Conservation (phyloP, 257 asterid genomes). For the Agastache rugosa region DNA sequence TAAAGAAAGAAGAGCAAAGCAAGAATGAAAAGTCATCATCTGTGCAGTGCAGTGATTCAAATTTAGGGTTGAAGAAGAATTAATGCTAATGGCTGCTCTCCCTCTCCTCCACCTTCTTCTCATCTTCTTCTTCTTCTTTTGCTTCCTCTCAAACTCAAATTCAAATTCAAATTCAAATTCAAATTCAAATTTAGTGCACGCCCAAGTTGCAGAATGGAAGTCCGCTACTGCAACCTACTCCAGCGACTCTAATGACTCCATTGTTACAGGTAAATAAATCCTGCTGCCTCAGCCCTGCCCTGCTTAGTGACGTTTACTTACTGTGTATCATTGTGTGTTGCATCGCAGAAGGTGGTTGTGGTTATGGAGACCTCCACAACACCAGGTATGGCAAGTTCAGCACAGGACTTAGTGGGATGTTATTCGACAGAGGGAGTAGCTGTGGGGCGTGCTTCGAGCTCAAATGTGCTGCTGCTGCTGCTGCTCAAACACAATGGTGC, state of each 20-base stretch:
- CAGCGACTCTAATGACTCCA: slow-evolving; percentile 37
- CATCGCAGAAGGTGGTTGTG: slow-evolving; percentile 45
- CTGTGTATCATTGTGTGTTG: not conserved
- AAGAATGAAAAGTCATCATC: not conserved
- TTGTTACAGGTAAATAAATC: slow-evolving; percentile 27
- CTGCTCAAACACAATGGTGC: slow-evolving; percentile 29
- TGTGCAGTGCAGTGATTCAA: slow-evolving; percentile 1
- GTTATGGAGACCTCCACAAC: slow-evolving; percentile 42
- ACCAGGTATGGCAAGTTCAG: slow-evolving; percentile 43
- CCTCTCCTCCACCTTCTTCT: slow-evolving; percentile 7
- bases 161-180: not conserved
- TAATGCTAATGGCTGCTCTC: slow-evolving; percentile 27
- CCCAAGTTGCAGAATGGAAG: slow-evolving; percentile 38
- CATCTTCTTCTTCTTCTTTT: slow-evolving; percentile 18
- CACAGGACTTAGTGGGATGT: slow-evolving; percentile 40
- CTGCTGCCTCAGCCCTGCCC: not conserved
- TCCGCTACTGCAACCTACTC: slow-evolving; percentile 43
- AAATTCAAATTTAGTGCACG: not conserved
- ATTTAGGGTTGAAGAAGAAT: slow-evolving; percentile 25
- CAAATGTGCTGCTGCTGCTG: slow-evolving; percentile 39
- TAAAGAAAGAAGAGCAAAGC: not conserved
- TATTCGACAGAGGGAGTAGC: slow-evolving; percentile 44
- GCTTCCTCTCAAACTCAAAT: slow-evolving; percentile 15
- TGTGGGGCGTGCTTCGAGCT: slow-evolving; percentile 48
- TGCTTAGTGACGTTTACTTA: not conserved